Evolutionary conservation across 331 rosid species (phyloP).

Genomic region (Acacia concinna): DNA sequence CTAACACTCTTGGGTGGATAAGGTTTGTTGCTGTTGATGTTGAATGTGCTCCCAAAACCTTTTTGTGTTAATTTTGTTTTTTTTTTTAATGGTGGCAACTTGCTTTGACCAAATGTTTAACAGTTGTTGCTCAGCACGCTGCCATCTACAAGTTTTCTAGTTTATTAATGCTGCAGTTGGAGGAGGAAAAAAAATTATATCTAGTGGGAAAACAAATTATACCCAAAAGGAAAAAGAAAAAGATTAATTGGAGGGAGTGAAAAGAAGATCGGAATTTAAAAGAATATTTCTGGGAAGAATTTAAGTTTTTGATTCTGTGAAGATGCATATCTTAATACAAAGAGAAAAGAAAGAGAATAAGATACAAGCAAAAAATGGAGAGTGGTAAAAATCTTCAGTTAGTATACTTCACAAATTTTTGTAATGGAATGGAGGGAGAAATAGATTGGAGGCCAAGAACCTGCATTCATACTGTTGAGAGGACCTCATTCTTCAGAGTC

Average conservation of each 20-base stretch:
- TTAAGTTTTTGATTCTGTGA: slow-evolving; percentile 4
- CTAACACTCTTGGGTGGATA: not conserved
- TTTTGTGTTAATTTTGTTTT: slow-evolving; percentile 11
- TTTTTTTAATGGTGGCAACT: slow-evolving; percentile 25
- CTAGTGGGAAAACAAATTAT: slow-evolving; percentile 24
- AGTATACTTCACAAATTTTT: slow-evolving; percentile 15
- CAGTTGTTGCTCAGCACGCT: slow-evolving; percentile 48
- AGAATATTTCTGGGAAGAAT: slow-evolving; percentile 17
- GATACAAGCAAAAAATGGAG: not conserved
- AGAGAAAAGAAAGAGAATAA: not conserved
- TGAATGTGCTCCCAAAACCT: slow-evolving; percentile 17
- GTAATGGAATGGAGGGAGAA: slow-evolving; percentile 36
- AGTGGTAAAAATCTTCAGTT: slow-evolving; percentile 4
- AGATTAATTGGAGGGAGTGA: slow-evolving; percentile 8
- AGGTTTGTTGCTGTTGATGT: not conserved
- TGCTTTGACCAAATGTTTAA: slow-evolving; percentile 49
- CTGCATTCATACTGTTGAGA: slow-evolving; percentile 37
- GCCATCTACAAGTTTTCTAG: slow-evolving; percentile 52
- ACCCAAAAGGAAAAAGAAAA: not conserved
- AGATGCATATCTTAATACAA: slow-evolving; percentile 11
- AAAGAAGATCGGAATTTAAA: not conserved
- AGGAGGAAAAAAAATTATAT: slow-evolving; percentile 14
- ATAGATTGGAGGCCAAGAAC: slow-evolving; percentile 35
- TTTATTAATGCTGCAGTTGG: slow-evolving; percentile 45
- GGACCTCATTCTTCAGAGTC: slow-evolving; percentile 27